Evolutionary conservation across 129 eudicot genomes (phyloP).

Genomic region (Deinandra increscens): DNA sequence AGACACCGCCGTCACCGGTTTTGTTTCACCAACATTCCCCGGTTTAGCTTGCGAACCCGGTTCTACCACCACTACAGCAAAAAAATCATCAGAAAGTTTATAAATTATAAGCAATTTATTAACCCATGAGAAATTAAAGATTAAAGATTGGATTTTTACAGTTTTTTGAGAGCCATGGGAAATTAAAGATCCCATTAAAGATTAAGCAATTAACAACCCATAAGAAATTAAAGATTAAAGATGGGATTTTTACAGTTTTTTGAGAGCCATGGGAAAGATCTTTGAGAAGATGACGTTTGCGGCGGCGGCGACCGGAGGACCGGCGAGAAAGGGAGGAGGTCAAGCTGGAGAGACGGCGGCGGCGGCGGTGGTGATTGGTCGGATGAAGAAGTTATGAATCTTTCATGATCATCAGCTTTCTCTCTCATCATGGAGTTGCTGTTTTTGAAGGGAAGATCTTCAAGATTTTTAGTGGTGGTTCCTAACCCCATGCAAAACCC

Average conservation of each 20-base stretch:
- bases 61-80: slow-evolving; percentile 44
- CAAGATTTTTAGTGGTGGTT: neutral
- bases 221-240: no score
- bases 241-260: slow-evolving; percentile 40
- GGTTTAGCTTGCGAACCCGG: slow-evolving; percentile 33
- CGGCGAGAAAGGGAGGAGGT: slow-evolving; percentile 81
- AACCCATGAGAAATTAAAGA: no score
- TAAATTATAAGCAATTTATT: no score
- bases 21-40: slow-evolving; percentile 11
- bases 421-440: neutral
- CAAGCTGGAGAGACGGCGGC: slow-evolving; percentile 60
- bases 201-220: neutral
- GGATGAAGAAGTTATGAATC: slow-evolving; percentile 27
- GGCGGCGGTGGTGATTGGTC: slow-evolving; percentile 43
- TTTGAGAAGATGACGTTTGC: slow-evolving; percentile 36
- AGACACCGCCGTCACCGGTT: slow-evolving; percentile 28
- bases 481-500: slow-evolving; percentile 83
- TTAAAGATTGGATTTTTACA: slow-evolving; percentile 30
- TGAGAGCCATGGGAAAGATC: slow-evolving; percentile 71
- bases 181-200: no score
- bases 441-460: slow-evolving; percentile 20
- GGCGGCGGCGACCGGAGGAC: slow-evolving; percentile 47
- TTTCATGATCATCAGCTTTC: slow-evolving; percentile 22
- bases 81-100: neutral
- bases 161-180: slow-evolving; percentile 74